Evolutionary conservation across 2,329 filamentous ascomycete genomes (phyloP), one percentile per base, ranked within the genome.

Genomic region (Polytolypa hystricis): DNA sequence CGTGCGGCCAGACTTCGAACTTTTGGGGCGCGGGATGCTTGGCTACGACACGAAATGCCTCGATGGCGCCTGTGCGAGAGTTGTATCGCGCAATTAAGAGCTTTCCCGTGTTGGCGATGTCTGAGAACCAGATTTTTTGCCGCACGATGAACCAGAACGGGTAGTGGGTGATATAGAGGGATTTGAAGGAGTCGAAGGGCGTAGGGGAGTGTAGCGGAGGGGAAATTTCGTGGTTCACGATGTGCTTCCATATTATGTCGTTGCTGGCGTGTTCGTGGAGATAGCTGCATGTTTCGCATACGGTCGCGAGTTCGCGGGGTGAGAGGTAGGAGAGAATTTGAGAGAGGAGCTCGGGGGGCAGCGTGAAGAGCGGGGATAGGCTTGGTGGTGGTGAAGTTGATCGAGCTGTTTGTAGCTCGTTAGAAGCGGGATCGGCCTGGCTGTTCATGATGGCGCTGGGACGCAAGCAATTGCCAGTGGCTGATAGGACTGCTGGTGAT

Each of bases 41-140:
- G 2, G 82, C 84, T 3, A 87, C 64, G 11, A 95, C 63, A 11
- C 79, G 73, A 53, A 87, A 85, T 3, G 76, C 85, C 59, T 91
- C 83, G 38, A 95, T 93, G 47, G 77, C 79, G 11, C 79, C 81
- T 29, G 74, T 69, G 3, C 73, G 62, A 30, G 77, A 72, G 53
- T 94, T 77, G 51, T 86, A 95, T 9, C 82, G 77, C n/a, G 73
- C 70, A 26, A 94, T 52, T 17, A 93, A 69, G 28, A 94, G 58
- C 53, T 81, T 81, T 0, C 87, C 87, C 2, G 73, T 79, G 32
- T 84, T 69, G 19, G 78, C 71, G 2, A 67, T 70, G 56, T 94
- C 84, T 41, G 77, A 74, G 52, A 94, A 89, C 87, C 87, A 95
- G 44, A 95, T 66, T 57, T 83, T 87, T 53, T 83, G 69, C 35